Base-by-base conservation (phyloP, 805 yeast genomes). In the Sporopachydermia quercuum region DNA sequence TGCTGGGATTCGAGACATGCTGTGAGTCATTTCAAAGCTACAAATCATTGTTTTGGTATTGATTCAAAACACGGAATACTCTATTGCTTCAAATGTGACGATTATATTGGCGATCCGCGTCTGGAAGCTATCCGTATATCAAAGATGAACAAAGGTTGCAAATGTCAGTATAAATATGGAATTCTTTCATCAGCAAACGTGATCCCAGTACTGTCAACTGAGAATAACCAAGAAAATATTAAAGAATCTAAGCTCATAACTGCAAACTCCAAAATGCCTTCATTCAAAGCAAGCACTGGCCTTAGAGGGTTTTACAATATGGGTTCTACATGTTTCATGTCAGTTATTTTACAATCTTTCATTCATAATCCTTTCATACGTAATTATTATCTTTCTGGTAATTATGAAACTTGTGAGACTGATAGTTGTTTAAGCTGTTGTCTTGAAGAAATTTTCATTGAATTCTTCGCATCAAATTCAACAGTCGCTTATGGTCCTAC, bases 321-420 rank as follows among this genome's bases (percentile, higher is more conserved):
- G 77, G 99, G 99, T 0, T 82, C 98, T 0, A 91, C 98, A 0
- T 91, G 99, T 62, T 91, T 85, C 61, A 89, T 91, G 84, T 82
- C 94, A 48, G 80, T 89, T 30, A 75, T 87, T n/a, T 59, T 91
- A 34, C 99, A 91, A 61, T 74, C 93, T 0, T 60, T 89, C 39
- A 64, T 91, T 35, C 98, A 91, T 56, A 91, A 91, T 53, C 97
- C 98, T 4, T 66, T 84, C 42, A 70, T 91, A 35, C 71, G 89
- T 43, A 72, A 76, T 50, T 78, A 78, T 46, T 86, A 83, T 50
- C 66, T 91, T 55, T 66, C 76, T 17, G 94, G 87, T 35, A 66
- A 70, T 30, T 94, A 85, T 58, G 67, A 71, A 44, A 49, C 40
- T 19, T 36, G 38, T 36, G 46, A 44, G 16, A 49, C 50, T 6